Evolutionary conservation across 2,329 filamentous ascomycete species (phyloP).

Genomic region (Alternaria ethzedia): DNA sequence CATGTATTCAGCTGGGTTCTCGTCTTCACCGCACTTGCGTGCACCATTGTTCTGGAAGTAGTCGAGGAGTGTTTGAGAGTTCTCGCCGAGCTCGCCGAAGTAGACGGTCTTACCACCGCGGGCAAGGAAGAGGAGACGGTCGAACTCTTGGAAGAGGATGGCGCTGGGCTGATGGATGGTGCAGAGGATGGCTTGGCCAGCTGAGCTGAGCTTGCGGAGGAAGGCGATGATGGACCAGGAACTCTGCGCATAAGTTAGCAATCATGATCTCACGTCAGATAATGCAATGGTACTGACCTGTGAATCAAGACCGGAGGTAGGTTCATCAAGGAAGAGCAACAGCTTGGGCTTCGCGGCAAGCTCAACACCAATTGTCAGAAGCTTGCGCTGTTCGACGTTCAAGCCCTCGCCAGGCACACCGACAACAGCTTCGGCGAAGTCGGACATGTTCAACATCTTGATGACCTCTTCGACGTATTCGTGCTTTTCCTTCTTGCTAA

Average conservation of each 20-base stretch:
- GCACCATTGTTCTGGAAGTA: conserved; percentile 71
- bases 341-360: conserved; percentile 71
- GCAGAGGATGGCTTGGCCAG: conserved; percentile 55
- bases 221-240: conserved; percentile 70
- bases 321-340: conserved; percentile 68
- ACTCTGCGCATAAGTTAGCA: conserved; percentile 43
- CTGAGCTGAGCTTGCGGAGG: conserved; percentile 64
- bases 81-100: conserved; percentile 56
- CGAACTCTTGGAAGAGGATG: conserved; percentile 55
- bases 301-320: conserved; percentile 66
- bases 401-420: conserved; percentile 68
- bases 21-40: conserved; percentile 63
- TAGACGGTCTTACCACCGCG: conserved; percentile 55
- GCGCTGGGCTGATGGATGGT: conserved; percentile 57
- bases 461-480: conserved; percentile 70
- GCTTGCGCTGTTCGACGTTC: conserved; percentile 73
- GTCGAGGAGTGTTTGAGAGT: conserved; percentile 49
- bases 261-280: neutral
- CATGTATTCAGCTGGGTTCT: conserved; percentile 81
- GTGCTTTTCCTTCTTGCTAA: conserved; percentile 64
- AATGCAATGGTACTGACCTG: conserved; percentile 18
- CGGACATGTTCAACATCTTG: conserved; percentile 69
- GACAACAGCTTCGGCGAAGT: conserved; percentile 70
- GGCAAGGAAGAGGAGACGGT: conserved; percentile 52
- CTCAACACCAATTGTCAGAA: conserved; percentile 75